Evolutionary conservation across 805 yeast genomes (phyloP).

Genomic region (Wickerhamiella musiphila): DNA sequence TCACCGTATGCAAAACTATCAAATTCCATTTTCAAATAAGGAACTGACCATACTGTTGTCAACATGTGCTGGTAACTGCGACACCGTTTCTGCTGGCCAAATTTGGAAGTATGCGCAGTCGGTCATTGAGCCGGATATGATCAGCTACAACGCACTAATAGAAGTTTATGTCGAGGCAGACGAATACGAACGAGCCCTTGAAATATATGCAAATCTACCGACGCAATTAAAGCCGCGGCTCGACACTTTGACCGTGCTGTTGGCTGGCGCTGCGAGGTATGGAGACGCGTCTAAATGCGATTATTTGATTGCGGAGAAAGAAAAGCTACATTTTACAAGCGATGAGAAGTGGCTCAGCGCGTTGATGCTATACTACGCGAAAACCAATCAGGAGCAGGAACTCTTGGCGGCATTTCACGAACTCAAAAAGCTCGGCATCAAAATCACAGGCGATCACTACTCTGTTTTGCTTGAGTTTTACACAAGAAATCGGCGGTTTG

Average conservation of each 20-base stretch:
- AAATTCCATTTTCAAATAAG: slow-evolving; percentile 11
- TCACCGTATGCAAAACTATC: slow-evolving; percentile 10
- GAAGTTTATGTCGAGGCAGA: slow-evolving; percentile 18
- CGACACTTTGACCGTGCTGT: slow-evolving; percentile 14
- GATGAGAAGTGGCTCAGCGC: slow-evolving; percentile 17
- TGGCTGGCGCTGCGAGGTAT: slow-evolving; percentile 12
- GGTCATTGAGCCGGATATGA: slow-evolving; percentile 9
- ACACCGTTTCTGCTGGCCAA: slow-evolving; percentile 14
- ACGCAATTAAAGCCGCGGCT: slow-evolving; percentile 7
- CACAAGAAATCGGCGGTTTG: slow-evolving; percentile 5
- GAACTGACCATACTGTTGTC: slow-evolving; percentile 16
- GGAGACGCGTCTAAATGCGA: not conserved
- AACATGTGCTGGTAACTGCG: slow-evolving; percentile 17
- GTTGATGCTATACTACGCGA: slow-evolving; percentile 20
- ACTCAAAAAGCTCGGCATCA: slow-evolving; percentile 7
- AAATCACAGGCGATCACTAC: slow-evolving; percentile 13
- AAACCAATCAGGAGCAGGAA: slow-evolving; percentile 19
- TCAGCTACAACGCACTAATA: slow-evolving; percentile 21
- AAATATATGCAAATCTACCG: slow-evolving; percentile 17
- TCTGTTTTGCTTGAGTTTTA: slow-evolving; percentile 13
- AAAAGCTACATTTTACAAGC: not conserved
- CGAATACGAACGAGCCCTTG: slow-evolving; percentile 19
- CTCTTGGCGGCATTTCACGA: slow-evolving; percentile 23
- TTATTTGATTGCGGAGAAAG: not conserved
- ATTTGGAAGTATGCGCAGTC: slow-evolving; percentile 17